phyloP scores from a whole-genome alignment of 2,329 filamentous ascomycete species.

The Dactylella cylindrospora region DNA sequence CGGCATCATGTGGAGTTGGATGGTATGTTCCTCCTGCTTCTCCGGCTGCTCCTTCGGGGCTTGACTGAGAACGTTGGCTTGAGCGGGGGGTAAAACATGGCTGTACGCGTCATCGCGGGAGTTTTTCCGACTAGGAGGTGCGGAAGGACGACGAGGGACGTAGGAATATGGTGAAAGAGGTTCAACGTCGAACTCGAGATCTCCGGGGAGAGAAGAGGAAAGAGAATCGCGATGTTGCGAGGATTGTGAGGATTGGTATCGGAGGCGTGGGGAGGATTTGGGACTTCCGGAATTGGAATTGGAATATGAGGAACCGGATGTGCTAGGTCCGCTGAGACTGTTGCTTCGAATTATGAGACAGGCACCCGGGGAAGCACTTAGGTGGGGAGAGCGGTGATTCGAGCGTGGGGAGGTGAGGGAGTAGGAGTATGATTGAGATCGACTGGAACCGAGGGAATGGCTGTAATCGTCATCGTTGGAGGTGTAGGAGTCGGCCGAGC shows the following conservation, averaged over 20 bases:
- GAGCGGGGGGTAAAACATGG: slow-evolving; percentile 20
- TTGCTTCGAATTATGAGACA: slow-evolving; percentile 34
- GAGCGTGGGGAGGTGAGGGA: slow-evolving; percentile 16
- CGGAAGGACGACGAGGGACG: slow-evolving; percentile 10
- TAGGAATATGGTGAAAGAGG: slow-evolving; percentile 33
- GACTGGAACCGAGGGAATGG: not conserved
- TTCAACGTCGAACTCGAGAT: slow-evolving; percentile 42
- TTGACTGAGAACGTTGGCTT: slow-evolving; percentile 16
- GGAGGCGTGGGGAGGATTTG: slow-evolving; percentile 3
- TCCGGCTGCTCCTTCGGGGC: not conserved
- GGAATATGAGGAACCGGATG: no score
- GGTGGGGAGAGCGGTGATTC: slow-evolving; percentile 1
- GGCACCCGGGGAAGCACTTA: slow-evolving; percentile 25
- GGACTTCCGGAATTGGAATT: slow-evolving; percentile 25
- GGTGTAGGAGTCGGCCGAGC: slow-evolving; percentile 37
- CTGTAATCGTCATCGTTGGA: slow-evolving; percentile 7
- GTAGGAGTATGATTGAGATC: slow-evolving; percentile 17
- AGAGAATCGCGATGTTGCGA: slow-evolving; percentile 1
- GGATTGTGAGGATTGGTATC: not conserved
- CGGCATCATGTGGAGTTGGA: slow-evolving; percentile 40
- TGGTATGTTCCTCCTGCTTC: slow-evolving; percentile 28
- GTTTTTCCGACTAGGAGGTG: slow-evolving; percentile 23
- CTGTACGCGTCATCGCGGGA: slow-evolving; percentile 29
- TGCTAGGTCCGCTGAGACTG: not conserved
- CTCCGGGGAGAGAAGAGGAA: slow-evolving; percentile 7